These are phyloP conservation scores for Trypanosoma congolense DNA, from an alignment of 208 protist genomes.

Conservation along the genomic window DNA sequence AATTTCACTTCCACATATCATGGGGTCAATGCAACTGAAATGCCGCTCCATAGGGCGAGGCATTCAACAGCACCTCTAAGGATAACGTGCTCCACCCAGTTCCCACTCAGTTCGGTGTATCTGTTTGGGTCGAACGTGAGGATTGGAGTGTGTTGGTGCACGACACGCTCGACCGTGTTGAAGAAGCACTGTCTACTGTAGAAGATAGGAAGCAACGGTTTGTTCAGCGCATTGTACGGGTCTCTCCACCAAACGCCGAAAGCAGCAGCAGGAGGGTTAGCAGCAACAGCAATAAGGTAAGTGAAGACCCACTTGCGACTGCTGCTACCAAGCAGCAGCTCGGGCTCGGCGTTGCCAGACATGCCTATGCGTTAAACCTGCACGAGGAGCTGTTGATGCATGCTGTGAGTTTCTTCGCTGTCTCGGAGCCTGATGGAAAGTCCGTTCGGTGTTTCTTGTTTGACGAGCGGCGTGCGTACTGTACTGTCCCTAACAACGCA, in stretches of 20 bases:
- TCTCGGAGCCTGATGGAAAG: conserved; percentile 11
- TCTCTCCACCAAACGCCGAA: conserved; percentile 17
- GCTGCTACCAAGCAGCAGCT: conserved; percentile 45
- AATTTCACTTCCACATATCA: conserved; percentile 39
- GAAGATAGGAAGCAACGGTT: conserved; percentile 1
- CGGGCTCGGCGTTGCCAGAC: conserved; percentile 45
- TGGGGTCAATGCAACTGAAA: conserved; percentile 22
- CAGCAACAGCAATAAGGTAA: neutral
- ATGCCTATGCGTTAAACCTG: conserved; percentile 43
- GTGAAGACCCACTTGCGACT: neutral
- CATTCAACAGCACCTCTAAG: neutral
- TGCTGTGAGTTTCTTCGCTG: conserved; percentile 49
- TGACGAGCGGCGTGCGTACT: conserved; percentile 45
- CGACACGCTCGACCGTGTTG: conserved; percentile 37
- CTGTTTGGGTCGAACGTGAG: conserved; percentile 60
- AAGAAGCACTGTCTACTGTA: conserved; percentile 19
- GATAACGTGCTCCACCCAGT: conserved; percentile 15
- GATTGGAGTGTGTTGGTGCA: conserved; percentile 42
- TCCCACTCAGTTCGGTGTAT: conserved; percentile 43
- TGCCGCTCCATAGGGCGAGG: conserved; percentile 21
- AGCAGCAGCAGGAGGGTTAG: neutral
- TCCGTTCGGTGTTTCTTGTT: conserved; percentile 34
- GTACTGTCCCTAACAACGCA: conserved; percentile 26
- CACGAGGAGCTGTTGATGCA: conserved; percentile 45
- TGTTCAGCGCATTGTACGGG: conserved; percentile 37